Percentiles rank a stretch among this genome's conserved stretches.
Evolutionary conservation across 2,329 filamentous ascomycete species (phyloP).

Genomic region (Dothiorella sarmentorum): DNA sequence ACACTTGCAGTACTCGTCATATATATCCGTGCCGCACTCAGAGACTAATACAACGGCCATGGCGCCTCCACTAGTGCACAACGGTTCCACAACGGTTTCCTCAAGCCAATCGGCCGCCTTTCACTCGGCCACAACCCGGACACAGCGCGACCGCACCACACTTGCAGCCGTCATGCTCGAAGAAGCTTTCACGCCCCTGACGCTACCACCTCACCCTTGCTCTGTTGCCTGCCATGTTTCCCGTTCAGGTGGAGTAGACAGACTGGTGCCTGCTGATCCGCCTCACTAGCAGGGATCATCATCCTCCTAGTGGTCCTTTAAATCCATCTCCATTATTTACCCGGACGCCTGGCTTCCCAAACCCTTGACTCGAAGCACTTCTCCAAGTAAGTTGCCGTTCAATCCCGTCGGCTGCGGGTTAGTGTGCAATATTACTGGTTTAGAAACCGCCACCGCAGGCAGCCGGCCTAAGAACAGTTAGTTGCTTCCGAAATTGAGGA

Average conservation of each 20-base stretch:
- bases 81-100: slow-evolving; percentile 5
- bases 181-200: slow-evolving; percentile 6
- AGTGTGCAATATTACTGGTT: background rate
- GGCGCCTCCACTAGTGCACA: background rate
- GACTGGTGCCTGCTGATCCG: slow-evolving; percentile 4
- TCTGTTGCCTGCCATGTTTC: background rate
- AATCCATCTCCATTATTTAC: background rate
- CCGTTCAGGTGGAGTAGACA: background rate
- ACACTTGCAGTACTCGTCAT: no score
- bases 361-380: background rate
- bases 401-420: background rate
- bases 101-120: background rate
- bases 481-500: background rate
- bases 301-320: slow-evolving; percentile 4
- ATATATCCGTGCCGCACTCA: no score
- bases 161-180: background rate
- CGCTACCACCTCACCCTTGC: background rate
- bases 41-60: background rate
- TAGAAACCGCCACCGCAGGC: background rate
- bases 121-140: background rate
- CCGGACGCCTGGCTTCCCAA: background rate
- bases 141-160: background rate
- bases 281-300: slow-evolving; percentile 1
- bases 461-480: background rate
- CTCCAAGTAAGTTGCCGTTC: background rate